phyloP scores from a whole-genome alignment of 352 stramenopile genomes.

The Detonula confervacea region DNA sequence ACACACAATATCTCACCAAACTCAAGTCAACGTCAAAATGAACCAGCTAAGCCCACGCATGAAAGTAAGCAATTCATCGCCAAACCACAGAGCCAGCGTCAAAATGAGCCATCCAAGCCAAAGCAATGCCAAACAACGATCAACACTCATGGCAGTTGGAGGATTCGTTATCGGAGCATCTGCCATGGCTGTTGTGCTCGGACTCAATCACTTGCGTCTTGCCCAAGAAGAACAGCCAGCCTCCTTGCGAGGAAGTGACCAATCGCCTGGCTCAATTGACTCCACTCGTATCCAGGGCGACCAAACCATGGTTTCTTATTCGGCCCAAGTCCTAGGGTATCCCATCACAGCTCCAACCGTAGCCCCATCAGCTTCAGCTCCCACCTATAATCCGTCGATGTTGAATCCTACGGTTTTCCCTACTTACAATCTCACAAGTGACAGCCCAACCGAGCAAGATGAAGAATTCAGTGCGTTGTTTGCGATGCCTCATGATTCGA shows the following conservation, averaged over 20 bases:
- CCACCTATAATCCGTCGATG: slow-evolving; percentile 5
- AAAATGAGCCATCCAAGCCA: slow-evolving; percentile 1
- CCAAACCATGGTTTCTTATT: too few species aligned
- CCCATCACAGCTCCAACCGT: too few species aligned
- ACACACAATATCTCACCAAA: not conserved
- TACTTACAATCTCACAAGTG: slow-evolving; percentile 2
- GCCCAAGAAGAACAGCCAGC: too few species aligned
- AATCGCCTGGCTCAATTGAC: too few species aligned
- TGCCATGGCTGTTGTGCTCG: slow-evolving; percentile 5
- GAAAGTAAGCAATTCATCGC: too few species aligned
- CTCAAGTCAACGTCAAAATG: too few species aligned
- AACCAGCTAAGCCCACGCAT: too few species aligned
- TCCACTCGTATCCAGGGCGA: too few species aligned
- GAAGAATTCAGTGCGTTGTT: slow-evolving; percentile 1
- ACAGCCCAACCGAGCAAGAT: not conserved
- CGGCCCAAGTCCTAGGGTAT: too few species aligned
- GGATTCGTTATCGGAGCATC: slow-evolving; percentile 5
- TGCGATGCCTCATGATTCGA: not conserved
- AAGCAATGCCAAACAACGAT: not conserved
- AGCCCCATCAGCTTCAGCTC: not conserved
- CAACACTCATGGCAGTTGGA: not conserved
- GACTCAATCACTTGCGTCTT: too few species aligned
- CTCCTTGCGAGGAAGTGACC: not conserved
- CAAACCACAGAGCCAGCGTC: too few species aligned
- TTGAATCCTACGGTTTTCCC: not conserved